phyloP scores from a whole-genome alignment of 345 rosid species.

The thale cress (Arabidopsis thaliana) region DNA sequence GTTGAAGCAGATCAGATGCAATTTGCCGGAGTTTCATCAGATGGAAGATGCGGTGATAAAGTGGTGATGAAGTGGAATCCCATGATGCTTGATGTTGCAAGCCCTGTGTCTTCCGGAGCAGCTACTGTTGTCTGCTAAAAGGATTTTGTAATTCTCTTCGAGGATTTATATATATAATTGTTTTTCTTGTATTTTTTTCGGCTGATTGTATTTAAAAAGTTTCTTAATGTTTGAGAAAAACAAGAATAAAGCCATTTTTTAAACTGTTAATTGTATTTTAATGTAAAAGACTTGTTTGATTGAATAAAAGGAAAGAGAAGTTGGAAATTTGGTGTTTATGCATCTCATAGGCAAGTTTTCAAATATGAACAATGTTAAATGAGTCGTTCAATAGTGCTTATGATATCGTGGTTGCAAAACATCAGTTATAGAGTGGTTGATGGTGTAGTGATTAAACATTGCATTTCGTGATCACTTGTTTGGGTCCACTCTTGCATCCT shows the following conservation, averaged over 20 bases:
- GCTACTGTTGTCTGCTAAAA: conserved; percentile 42
- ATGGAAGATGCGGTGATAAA: conserved; percentile 43
- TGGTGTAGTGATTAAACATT: neutral
- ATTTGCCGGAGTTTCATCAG: conserved; percentile 25
- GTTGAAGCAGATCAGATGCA: conserved; percentile 16
- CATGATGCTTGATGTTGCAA: conserved; percentile 40
- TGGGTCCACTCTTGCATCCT: neutral
- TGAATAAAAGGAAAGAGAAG: conserved; percentile 8
- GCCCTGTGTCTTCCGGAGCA: conserved; percentile 43
- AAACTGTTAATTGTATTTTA: conserved; percentile 13
- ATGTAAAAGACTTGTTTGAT: conserved; percentile 35
- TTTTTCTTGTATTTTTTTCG: conserved; percentile 1
- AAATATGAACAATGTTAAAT: neutral
- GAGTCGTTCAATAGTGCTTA: neutral
- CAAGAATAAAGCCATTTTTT: conserved; percentile 39
- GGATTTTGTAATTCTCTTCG: conserved; percentile 20
- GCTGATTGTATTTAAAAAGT: conserved; percentile 32
- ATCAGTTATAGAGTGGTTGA: neutral
- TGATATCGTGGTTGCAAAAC: neutral
- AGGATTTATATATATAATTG: conserved; percentile 21
- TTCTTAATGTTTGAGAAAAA: conserved; percentile 32
- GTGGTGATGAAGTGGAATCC: conserved; percentile 47
- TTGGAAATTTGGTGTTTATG: conserved; percentile 7
- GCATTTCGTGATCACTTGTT: neutral
- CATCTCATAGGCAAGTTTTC: neutral